These are phyloP conservation scores for Scorias spongiosa DNA, from an alignment of 2,329 filamentous ascomycete species.

Conservation along the genomic window DNA sequence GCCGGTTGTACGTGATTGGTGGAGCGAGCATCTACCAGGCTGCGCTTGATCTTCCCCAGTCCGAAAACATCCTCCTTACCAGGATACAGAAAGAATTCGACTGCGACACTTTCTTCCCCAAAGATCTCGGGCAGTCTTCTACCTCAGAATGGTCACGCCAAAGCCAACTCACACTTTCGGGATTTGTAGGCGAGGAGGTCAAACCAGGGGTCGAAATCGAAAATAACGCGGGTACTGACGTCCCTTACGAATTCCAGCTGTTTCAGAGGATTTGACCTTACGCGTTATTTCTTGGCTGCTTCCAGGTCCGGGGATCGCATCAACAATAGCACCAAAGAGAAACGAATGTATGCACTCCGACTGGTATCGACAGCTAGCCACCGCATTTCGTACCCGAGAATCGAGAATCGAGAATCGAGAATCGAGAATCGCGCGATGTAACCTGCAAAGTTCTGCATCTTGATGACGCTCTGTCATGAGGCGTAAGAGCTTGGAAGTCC, in stretches of 20 bases:
- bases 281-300: neutral
- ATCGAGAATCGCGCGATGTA: too few relatives aligned
- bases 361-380: too few relatives aligned
- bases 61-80: conserved; percentile 54
- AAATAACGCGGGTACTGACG: conserved; percentile 27
- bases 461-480: too few relatives aligned
- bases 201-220: conserved; percentile 45
- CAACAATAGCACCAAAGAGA: too few relatives aligned
- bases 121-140: conserved; percentile 30
- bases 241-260: conserved; percentile 4
- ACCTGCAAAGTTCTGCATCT: too few relatives aligned
- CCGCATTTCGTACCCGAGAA: too few relatives aligned
- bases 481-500: too few relatives aligned
- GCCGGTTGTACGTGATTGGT: conserved; percentile 71
- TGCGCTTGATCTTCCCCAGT: conserved; percentile 44
- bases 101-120: conserved; percentile 60
- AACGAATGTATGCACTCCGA: too few relatives aligned
- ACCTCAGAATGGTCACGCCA: conserved; percentile 38
- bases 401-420: too few relatives aligned
- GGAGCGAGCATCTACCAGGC: conserved; percentile 72
- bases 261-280: conserved; percentile 1
- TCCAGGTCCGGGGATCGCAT: too few relatives aligned
- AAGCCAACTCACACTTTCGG: conserved; percentile 38
- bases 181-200: conserved; percentile 52
- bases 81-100: conserved; percentile 53